Evolutionary conservation across 2,329 filamentous ascomycete species (phyloP), one percentile per base, ranked within the genome.

Genomic region (Paracamarosporium sp.): DNA sequence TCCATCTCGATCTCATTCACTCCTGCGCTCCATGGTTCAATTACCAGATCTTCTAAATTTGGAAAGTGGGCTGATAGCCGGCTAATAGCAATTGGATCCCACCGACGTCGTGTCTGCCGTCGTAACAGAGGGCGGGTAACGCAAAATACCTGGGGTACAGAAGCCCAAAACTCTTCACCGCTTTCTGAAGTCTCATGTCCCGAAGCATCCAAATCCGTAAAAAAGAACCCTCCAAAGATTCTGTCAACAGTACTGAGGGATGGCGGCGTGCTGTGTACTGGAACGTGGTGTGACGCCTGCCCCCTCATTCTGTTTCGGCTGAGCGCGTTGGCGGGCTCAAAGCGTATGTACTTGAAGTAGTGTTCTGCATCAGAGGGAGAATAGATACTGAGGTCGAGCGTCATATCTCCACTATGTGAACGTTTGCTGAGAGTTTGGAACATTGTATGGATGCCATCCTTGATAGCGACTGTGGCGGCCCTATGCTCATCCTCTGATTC

Each of bases 41-140:
- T 43, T 24, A 20, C 20, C 15, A 60, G 7, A 44, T 57, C 55
- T 40, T 57, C 12, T 41, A 60, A 20, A 50, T 57, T 60, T 41
- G 57, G 54, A 36, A 57, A 35, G 25, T 22, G 44, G 22, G 25
- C 41, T 28, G 22, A n/a, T 47, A 53, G 22, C 41, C 41, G 38
- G 15, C 40, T 48, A 38, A 59, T 33, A 17, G 52, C 36, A 43
- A 25, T 31, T 15, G 52, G 46, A 33, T 56, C 56, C 56, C 52
- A 59, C 48, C 52, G 52, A 27, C 46, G 36, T 30, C 47, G 56
- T 52, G 56, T 59, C 41, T 59, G 56, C 41, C 53, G 56, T 28
- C 56, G 52, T 31, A 55, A 52, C 15, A 56, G 47, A 47, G 56
- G 36, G 43, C 35, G 38, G 31, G 56, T 55, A 22, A 56, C 47